Evolutionary conservation across 1,284 basidiomycete genomes (phyloP).

Genomic region (Leccinum olivaceoglutinosum): DNA sequence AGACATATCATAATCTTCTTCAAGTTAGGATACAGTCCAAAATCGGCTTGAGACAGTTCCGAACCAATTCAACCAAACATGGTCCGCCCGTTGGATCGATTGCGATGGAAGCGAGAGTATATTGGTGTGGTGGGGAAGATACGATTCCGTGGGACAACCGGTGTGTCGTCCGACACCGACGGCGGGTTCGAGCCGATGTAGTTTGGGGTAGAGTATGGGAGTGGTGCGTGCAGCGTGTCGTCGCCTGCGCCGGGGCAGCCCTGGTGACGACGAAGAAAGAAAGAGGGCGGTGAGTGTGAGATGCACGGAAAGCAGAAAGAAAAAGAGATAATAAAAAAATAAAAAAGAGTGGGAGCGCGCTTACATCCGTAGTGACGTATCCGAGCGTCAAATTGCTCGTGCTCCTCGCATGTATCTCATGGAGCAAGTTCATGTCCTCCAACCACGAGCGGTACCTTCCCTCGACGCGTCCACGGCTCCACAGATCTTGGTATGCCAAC

Average conservation of each 20-base stretch:
- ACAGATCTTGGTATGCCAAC: conserved; percentile 36
- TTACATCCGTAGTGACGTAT: conserved; percentile 69
- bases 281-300: background rate
- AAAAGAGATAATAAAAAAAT: background rate
- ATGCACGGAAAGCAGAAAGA: background rate
- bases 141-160: too few species aligned
- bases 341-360: conserved; percentile 17
- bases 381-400: conserved; percentile 51
- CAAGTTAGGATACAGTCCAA: too few species aligned
- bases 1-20: too few species aligned
- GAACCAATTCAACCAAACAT: too few species aligned
- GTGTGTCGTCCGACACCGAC: too few species aligned
- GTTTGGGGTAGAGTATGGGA: too few species aligned
- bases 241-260: conserved; percentile 69
- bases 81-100: too few species aligned
- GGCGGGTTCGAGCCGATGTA: too few species aligned
- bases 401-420: conserved; percentile 23
- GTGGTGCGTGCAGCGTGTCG: conserved; percentile 53
- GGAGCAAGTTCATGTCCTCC: conserved; percentile 44
- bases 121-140: too few species aligned
- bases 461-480: conserved; percentile 48
- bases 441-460: conserved; percentile 50
- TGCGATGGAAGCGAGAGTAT: too few species aligned
- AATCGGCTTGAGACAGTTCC: too few species aligned
- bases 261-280: conserved; percentile 26